A percentile compares a stretch with the other conserved stretches of the same genome.
Conservation (phyloP, 345 rosid species). For the Eucalyptus polyanthemos region DNA sequence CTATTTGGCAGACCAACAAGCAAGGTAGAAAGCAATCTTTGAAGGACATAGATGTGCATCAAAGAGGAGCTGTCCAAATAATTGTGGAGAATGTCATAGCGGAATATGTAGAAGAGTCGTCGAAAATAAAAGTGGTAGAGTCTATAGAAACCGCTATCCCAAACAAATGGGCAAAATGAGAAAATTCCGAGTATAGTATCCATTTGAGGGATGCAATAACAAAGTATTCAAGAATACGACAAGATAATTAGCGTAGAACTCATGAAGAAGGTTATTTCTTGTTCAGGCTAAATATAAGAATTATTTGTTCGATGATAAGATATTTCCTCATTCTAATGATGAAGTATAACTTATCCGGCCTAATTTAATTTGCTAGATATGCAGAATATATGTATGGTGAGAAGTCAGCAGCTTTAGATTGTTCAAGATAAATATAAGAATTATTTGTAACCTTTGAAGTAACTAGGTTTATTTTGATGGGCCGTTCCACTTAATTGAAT, state of each 20-base stretch:
- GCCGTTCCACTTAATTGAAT: not conserved
- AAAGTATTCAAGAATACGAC: not conserved
- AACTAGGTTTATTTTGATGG: not conserved
- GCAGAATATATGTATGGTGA: conserved; percentile 18
- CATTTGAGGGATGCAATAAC: not conserved
- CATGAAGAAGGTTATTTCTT: conserved; percentile 15
- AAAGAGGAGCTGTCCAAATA: conserved; percentile 13
- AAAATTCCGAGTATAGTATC: not conserved
- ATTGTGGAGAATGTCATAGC: conserved; percentile 37
- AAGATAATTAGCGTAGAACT: not conserved
- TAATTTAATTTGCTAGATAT: not conserved
- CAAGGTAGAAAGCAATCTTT: conserved; percentile 13
- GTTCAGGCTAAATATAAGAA: not conserved
- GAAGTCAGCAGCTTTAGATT: not conserved
- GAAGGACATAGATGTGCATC: conserved; percentile 11
- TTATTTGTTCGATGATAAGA: not conserved
- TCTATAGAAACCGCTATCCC: conserved; percentile 14
- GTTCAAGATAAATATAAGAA: too few species aligned
- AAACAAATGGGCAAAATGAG: conserved; percentile 6
- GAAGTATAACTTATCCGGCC: not conserved
- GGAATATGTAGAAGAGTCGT: conserved; percentile 56
- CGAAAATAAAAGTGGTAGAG: conserved; percentile 61
- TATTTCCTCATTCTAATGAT: not conserved
- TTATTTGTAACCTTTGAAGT: not conserved
- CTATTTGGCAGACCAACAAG: conserved; percentile 28